Evolutionary conservation across 768 basidiomycete species (phyloP).

Genomic region (Leucocoprinus leucothites): DNA sequence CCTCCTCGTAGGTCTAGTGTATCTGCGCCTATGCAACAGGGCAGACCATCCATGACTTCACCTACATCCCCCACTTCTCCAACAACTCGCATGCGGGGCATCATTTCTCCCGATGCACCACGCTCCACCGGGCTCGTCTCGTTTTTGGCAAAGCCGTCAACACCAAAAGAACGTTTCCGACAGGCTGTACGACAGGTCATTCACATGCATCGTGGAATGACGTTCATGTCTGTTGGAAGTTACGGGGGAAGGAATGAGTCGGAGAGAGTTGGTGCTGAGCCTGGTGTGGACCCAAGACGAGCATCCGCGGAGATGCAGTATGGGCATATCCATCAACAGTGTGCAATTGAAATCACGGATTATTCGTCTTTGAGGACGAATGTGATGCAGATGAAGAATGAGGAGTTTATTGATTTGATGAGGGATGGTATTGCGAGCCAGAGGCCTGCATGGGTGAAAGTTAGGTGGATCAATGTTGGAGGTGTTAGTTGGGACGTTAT

Average conservation of each 20-base stretch:
- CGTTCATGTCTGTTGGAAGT: slow-evolving; percentile 23
- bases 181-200: slow-evolving; percentile 60
- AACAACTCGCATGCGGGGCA: background rate
- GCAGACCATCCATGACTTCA: background rate
- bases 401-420: slow-evolving; percentile 58
- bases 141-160: slow-evolving; percentile 24
- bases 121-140: background rate
- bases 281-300: slow-evolving; percentile 67
- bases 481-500: slow-evolving; percentile 74
- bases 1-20: background rate
- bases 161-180: slow-evolving; percentile 48
- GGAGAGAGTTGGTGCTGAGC: slow-evolving; percentile 55
- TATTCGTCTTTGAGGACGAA: slow-evolving; percentile 57
- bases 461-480: slow-evolving; percentile 72
- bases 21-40: background rate
- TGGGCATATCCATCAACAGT: slow-evolving; percentile 56
- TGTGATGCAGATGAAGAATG: slow-evolving; percentile 55
- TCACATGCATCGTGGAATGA: slow-evolving; percentile 54
- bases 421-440: slow-evolving; percentile 38
- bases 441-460: slow-evolving; percentile 61
- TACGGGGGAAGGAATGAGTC: slow-evolving; percentile 18
- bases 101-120: background rate
- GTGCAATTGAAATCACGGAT: slow-evolving; percentile 64
- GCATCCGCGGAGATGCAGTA: slow-evolving; percentile 52
- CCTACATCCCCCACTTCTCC: background rate